phyloP scores from a whole-genome alignment of 83 land plant genomes.

The Picea abies region DNA sequence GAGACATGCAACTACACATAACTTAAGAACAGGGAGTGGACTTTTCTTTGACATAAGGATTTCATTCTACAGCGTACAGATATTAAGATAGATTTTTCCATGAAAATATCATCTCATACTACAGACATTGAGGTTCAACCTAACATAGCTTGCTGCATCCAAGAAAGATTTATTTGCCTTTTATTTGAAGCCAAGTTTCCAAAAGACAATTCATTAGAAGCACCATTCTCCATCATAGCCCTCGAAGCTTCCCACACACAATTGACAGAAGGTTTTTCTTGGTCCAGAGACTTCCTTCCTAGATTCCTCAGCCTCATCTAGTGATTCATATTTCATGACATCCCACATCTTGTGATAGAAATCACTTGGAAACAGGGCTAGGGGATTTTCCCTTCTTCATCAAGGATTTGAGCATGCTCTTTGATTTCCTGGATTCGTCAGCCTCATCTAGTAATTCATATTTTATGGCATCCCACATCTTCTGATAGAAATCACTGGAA shows the following conservation, averaged over 20 bases:
- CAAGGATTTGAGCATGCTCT: too few species aligned
- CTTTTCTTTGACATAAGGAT: too few species aligned
- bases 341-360: too few species aligned
- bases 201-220: conserved; percentile 22
- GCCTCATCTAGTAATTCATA: too few species aligned
- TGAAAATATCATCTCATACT: background rate
- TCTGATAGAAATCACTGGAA: too few species aligned
- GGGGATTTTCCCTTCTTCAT: too few species aligned
- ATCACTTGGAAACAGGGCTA: too few species aligned
- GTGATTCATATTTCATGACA: too few species aligned
- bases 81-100: background rate
- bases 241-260: conserved; percentile 47
- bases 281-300: background rate
- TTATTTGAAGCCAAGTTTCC: conserved; percentile 26
- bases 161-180: conserved; percentile 45
- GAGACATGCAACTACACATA: background rate
- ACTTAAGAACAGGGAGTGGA: background rate
- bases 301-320: too few species aligned
- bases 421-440: too few species aligned
- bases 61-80: too few species aligned
- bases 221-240: conserved; percentile 59
- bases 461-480: too few species aligned
- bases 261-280: conserved; percentile 14
- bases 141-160: conserved; percentile 8
- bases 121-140: background rate